These are phyloP conservation scores for Dactylellina leptospora DNA, from an alignment of 2,329 filamentous ascomycete genomes.

Conservation along the genomic window DNA sequence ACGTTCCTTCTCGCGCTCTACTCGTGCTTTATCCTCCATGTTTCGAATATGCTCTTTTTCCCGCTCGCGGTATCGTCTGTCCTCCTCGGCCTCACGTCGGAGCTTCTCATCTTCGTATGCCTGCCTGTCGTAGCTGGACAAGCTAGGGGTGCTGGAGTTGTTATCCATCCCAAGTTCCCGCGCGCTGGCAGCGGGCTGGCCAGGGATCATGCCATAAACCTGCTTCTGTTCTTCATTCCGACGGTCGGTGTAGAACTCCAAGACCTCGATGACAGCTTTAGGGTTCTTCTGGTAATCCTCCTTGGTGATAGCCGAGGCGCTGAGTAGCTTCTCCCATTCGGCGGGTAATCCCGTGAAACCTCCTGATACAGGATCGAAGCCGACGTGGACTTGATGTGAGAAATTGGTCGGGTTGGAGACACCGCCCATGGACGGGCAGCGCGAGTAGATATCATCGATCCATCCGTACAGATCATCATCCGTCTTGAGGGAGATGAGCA, in stretches of 20 bases:
- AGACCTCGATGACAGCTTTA: slow-evolving; percentile 74
- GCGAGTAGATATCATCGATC: slow-evolving; percentile 97
- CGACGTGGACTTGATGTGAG: slow-evolving; percentile 94
- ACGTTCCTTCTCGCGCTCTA: slow-evolving; percentile 33
- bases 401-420: slow-evolving; percentile 99
- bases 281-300: slow-evolving; percentile 99
- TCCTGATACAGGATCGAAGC: slow-evolving; percentile 93
- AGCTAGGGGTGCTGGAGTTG: slow-evolving; percentile 15
- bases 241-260: slow-evolving; percentile 75
- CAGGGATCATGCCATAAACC: slow-evolving; percentile 70
- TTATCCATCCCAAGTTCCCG: slow-evolving; percentile 59
- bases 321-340: slow-evolving; percentile 96
- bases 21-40: slow-evolving; percentile 53
- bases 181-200: slow-evolving; percentile 66
- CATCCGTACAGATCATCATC: slow-evolving; percentile 98
- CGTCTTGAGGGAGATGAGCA: slow-evolving; percentile 91
- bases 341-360: slow-evolving; percentile 93
- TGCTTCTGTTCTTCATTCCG: slow-evolving; percentile 72
- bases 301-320: slow-evolving; percentile 95
- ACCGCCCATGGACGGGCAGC: slow-evolving; percentile 95
- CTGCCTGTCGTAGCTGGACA: slow-evolving; percentile 31
- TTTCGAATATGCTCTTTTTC: slow-evolving; percentile 56
- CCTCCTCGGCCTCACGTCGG: slow-evolving; percentile 35
- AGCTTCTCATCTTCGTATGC: slow-evolving; percentile 60
- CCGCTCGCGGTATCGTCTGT: slow-evolving; percentile 38